Evolutionary conservation across 1,284 basidiomycete genomes (phyloP).

Genomic region (Apiotrichum gracile): DNA sequence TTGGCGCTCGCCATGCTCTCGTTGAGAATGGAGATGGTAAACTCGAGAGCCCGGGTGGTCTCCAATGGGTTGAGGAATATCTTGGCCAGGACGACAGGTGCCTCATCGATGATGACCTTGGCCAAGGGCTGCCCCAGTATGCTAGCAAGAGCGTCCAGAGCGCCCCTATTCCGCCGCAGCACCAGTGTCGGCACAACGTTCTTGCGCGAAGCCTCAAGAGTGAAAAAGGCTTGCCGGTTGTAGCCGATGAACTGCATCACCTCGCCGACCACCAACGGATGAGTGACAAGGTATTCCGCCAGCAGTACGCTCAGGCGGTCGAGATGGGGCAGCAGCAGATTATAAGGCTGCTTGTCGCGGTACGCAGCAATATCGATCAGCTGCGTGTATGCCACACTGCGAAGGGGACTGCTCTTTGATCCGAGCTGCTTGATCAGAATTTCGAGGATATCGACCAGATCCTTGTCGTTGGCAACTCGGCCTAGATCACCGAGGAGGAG

Average conservation of each 20-base stretch:
- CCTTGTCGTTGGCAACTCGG: slow-evolving; percentile 54
- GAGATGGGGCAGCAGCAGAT: slow-evolving; percentile 64
- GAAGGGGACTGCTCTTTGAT: slow-evolving; percentile 60
- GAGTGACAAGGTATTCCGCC: slow-evolving; percentile 56
- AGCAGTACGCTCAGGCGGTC: slow-evolving; percentile 63
- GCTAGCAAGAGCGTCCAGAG: slow-evolving; percentile 51
- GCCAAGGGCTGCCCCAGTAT: slow-evolving; percentile 54
- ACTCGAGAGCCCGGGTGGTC: slow-evolving; percentile 51
- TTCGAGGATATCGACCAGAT: slow-evolving; percentile 59
- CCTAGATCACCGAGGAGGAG: slow-evolving; percentile 29
- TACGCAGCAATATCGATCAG: slow-evolving; percentile 48
- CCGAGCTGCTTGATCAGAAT: slow-evolving; percentile 66
- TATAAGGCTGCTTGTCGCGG: slow-evolving; percentile 63
- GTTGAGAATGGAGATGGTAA: slow-evolving; percentile 56
- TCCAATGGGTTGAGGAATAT: slow-evolving; percentile 56
- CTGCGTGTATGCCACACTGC: slow-evolving; percentile 66
- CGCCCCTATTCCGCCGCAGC: slow-evolving; percentile 54
- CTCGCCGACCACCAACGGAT: slow-evolving; percentile 50
- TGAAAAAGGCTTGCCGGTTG: slow-evolving; percentile 57
- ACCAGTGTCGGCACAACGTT: slow-evolving; percentile 68
- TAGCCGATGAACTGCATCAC: slow-evolving; percentile 39
- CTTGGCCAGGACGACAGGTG: slow-evolving; percentile 63
- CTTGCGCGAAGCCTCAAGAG: slow-evolving; percentile 54
- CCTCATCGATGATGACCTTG: slow-evolving; percentile 58
- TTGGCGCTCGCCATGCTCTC: slow-evolving; percentile 12